Evolutionary conservation across 164 flowering plant genomes (phyloP), one percentile per base, ranked within the genome.

Genomic region (Hamamelis virginiana): DNA sequence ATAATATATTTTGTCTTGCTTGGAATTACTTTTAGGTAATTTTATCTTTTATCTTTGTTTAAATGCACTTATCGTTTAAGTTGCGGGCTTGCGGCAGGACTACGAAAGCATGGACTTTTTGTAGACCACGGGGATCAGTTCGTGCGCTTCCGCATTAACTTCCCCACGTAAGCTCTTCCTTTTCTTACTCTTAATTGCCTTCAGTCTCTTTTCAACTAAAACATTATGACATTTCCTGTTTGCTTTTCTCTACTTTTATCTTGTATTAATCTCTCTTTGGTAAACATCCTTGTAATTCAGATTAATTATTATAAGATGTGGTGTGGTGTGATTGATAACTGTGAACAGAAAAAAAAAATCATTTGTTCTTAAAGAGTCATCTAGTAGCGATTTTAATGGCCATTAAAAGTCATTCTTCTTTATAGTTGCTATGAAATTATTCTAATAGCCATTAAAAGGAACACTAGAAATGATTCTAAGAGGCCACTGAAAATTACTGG

Each of bases 41-140:
- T 65, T 48, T 8, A 15, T 65, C 1, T 0, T 6, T 52, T 16
- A 19, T 22, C 21, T 33, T 62, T 22, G 38, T 57, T 56, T 22
- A 25, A 27, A 52, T 26, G 27, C 9, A 9, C 59, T 69, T 59
- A 41, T 41, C 3, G 48, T 45, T 50, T 51, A 55, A 62, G 25
- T 67, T 70, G 50, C 10, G 48, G 65, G 59, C 21, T 67, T 70
- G 50, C 10, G 48, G 65, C 80, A 95, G 97, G 98, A 58, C 81
- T 91, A 38, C 94, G 91, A 62, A 88, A 79, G 74, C 87, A 75
- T 61, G 89, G 93, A 52, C 74, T 86, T 66, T 66, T 89, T 74
- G 66, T 82, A 11, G 75, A 82, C 75, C 89, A 78, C 82, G 97
- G 98, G 74, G 91, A 92, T 75, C 97, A 87, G 67, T 86, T 81